A percentile compares a stretch with the other conserved stretches of the same genome.
These are phyloP conservation scores for Diaporthe vaccinii DNA, from an alignment of 2,329 filamentous ascomycete species.

Conservation along the genomic window DNA sequence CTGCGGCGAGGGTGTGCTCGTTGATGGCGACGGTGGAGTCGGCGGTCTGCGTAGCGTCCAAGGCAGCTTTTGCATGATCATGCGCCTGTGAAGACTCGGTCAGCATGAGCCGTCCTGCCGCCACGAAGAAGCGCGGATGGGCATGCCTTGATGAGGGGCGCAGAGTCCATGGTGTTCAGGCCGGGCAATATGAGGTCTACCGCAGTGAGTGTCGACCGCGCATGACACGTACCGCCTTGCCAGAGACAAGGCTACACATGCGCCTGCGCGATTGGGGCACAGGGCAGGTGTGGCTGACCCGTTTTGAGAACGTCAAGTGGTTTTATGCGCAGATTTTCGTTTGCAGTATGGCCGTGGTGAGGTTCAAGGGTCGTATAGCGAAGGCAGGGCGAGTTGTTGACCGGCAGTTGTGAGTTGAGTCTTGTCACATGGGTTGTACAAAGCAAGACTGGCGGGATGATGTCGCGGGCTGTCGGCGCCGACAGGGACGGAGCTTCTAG, in stretches of 20 bases:
- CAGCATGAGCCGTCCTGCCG: conserved; percentile 43
- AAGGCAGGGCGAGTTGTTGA: background rate
- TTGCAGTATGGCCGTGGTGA: background rate
- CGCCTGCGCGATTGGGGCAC: background rate
- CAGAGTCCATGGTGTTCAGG: conserved; percentile 71
- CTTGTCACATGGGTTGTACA: background rate
- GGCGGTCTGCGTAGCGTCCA: conserved; percentile 78
- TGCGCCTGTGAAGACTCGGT: conserved; percentile 72
- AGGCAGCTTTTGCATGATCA: conserved; percentile 88
- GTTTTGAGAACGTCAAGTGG: background rate
- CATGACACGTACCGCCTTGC: conserved; percentile 24
- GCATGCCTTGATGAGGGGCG: conserved; percentile 75
- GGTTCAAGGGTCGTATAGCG: background rate
- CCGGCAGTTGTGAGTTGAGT: background rate
- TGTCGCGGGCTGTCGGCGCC: background rate
- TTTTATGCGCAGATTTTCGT: background rate
- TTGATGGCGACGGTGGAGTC: conserved; percentile 87
- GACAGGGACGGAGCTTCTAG: conserved; percentile 1
- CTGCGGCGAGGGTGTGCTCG: conserved; percentile 89
- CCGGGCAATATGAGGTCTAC: background rate
- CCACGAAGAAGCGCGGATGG: background rate
- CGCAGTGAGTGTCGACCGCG: conserved; percentile 13
- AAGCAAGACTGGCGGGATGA: background rate
- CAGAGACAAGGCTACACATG: background rate
- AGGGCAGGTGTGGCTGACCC: background rate